phyloP scores from a whole-genome alignment of 106 monocot species.

The Gastrodia elata region DNA sequence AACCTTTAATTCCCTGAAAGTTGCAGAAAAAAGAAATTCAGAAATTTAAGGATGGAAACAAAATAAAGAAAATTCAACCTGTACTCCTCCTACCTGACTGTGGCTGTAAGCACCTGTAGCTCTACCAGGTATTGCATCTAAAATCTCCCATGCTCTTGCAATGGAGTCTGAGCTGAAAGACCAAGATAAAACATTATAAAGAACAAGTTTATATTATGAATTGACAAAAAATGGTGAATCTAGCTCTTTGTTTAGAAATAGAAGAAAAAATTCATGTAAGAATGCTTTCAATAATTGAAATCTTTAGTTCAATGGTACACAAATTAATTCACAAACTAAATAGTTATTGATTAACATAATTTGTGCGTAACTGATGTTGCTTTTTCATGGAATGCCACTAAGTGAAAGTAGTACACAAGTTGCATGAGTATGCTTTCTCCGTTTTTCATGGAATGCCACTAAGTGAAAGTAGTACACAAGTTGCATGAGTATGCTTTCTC shows the following conservation, averaged over 20 bases:
- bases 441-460: neutral
- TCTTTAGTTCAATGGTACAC: neutral
- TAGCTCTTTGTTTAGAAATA: neutral
- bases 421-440: neutral
- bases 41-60: neutral
- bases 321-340: neutral
- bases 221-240: neutral
- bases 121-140: conserved; percentile 70
- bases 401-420: neutral
- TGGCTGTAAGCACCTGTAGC: conserved; percentile 97
- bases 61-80: neutral
- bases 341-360: neutral
- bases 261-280: neutral
- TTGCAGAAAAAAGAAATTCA: conserved; percentile 1
- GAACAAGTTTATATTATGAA: neutral
- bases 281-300: neutral
- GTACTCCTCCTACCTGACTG: conserved; percentile 62
- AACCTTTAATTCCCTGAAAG: conserved; percentile 80
- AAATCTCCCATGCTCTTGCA: conserved; percentile 60
- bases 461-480: neutral
- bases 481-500: neutral
- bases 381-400: no score
- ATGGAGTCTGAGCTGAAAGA: conserved; percentile 71
- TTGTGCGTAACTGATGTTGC: no score
- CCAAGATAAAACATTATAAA: neutral